These are phyloP conservation scores for Metschnikowia drakensbergensis DNA, from an alignment of 805 yeast species.

Conservation along the genomic window DNA sequence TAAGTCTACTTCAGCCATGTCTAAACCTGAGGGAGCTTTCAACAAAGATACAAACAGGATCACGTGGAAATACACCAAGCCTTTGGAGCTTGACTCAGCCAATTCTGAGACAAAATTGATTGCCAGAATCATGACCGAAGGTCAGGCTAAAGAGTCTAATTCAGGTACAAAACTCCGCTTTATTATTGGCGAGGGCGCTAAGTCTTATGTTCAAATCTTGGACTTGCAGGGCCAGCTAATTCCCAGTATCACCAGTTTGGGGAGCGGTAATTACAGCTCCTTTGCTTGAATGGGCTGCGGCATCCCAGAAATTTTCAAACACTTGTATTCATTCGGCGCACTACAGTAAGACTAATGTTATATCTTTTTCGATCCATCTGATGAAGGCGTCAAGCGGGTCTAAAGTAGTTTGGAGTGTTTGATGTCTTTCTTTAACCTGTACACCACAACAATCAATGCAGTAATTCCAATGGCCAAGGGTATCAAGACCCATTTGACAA, in stretches of 20 bases:
- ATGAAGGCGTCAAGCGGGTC: neutral
- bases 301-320: neutral
- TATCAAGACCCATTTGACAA: slow-evolving; percentile 39
- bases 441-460: slow-evolving; percentile 44
- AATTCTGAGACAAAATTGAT: slow-evolving; percentile 53
- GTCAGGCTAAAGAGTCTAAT: slow-evolving; percentile 65
- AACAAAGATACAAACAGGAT: slow-evolving; percentile 81
- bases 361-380: neutral
- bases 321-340: neutral
- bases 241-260: slow-evolving; percentile 44
- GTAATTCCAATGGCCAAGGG: slow-evolving; percentile 39
- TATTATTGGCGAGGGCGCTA: slow-evolving; percentile 44
- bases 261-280: slow-evolving; percentile 49
- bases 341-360: neutral
- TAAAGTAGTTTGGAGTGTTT: slow-evolving; percentile 57
- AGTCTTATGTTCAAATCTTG: slow-evolving; percentile 38
- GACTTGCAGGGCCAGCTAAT: slow-evolving; percentile 31
- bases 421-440: slow-evolving; percentile 57
- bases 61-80: slow-evolving; percentile 66
- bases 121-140: slow-evolving; percentile 81
- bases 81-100: slow-evolving; percentile 43
- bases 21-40: slow-evolving; percentile 90
- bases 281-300: slow-evolving; percentile 16
- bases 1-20: slow-evolving; percentile 67
- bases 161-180: slow-evolving; percentile 73